These are phyloP conservation scores for Globisporangium lucens DNA, from an alignment of 352 stramenopile genomes.

Conservation along the genomic window DNA sequence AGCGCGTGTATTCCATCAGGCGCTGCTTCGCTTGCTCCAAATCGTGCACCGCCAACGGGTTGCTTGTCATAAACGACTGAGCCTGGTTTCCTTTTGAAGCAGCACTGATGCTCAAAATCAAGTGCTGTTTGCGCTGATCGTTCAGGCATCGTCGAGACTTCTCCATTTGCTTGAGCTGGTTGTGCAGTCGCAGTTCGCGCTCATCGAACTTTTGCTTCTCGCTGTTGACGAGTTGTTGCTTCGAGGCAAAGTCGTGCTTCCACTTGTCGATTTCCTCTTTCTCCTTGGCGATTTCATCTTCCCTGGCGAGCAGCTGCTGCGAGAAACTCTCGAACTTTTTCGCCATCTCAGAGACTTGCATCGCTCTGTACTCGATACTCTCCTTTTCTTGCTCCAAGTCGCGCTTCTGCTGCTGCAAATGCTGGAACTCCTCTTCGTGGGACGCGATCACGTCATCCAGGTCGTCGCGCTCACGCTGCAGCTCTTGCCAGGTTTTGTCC, in stretches of 20 bases:
- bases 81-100: not conserved
- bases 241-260: slow-evolving; percentile 21
- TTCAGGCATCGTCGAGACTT: slow-evolving; percentile 36
- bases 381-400: slow-evolving; percentile 33
- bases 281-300: slow-evolving; percentile 11
- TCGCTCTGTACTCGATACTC: slow-evolving; percentile 17
- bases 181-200: slow-evolving; percentile 44
- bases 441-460: slow-evolving; percentile 38
- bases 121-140: slow-evolving; percentile 42
- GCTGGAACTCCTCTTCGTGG: slow-evolving; percentile 49
- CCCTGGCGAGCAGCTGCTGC: slow-evolving; percentile 16
- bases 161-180: slow-evolving; percentile 58
- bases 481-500: slow-evolving; percentile 34
- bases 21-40: slow-evolving; percentile 18
- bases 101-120: slow-evolving; percentile 13
- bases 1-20: slow-evolving; percentile 12
- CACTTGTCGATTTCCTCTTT: slow-evolving; percentile 19
- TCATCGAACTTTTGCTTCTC: slow-evolving; percentile 48
- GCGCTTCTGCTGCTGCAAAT: slow-evolving; percentile 24
- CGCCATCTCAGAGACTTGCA: slow-evolving; percentile 23
- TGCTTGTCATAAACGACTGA: not conserved
- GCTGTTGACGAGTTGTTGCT: slow-evolving; percentile 32
- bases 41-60: slow-evolving; percentile 11
- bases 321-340: slow-evolving; percentile 20
- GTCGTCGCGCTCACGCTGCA: slow-evolving; percentile 35